A percentile compares a stretch with the other conserved stretches of the same genome.
Conservation (phyloP, 805 yeast genomes). For the Candida peoriensis region DNA sequence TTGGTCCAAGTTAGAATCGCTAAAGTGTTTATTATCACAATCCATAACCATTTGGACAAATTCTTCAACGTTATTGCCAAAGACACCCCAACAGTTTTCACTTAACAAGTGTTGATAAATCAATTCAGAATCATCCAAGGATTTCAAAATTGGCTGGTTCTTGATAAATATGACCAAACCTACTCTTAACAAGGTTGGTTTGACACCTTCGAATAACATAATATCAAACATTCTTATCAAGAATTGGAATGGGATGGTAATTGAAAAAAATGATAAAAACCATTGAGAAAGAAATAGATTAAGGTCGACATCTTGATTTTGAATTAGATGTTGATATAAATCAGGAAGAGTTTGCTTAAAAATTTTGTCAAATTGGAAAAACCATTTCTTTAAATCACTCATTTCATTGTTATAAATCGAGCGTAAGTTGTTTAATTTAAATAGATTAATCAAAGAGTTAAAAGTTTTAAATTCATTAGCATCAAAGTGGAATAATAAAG, state of each 20-base stretch:
- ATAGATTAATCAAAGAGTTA: slow-evolving; percentile 48
- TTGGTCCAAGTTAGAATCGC: slow-evolving; percentile 2
- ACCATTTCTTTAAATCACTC: slow-evolving; percentile 48
- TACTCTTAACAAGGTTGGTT: slow-evolving; percentile 49
- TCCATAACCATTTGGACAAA: slow-evolving; percentile 27
- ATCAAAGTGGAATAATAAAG: slow-evolving; percentile 40
- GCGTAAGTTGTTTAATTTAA: slow-evolving; percentile 56
- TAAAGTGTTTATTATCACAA: slow-evolving; percentile 13
- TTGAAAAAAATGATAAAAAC: slow-evolving; percentile 58
- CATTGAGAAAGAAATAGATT: slow-evolving; percentile 55
- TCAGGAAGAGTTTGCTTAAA: slow-evolving; percentile 36
- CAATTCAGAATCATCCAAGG: slow-evolving; percentile 35
- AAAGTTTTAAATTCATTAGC: slow-evolving; percentile 35
- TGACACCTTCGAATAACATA: slow-evolving; percentile 48
- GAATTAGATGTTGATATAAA: slow-evolving; percentile 38
- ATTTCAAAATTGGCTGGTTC: slow-evolving; percentile 36
- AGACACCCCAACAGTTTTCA: slow-evolving; percentile 37
- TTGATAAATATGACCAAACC: slow-evolving; percentile 46
- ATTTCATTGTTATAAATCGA: slow-evolving; percentile 49
- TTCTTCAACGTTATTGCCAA: slow-evolving; percentile 30
- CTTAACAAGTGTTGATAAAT: slow-evolving; percentile 36
- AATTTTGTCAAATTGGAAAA: slow-evolving; percentile 43
- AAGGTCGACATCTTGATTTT: slow-evolving; percentile 33
- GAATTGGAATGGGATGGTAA: slow-evolving; percentile 53
- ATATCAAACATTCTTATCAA: slow-evolving; percentile 46